Evolutionary conservation across 2,329 filamentous ascomycete genomes (phyloP).

Genomic region (Hypoxylon sp.): DNA sequence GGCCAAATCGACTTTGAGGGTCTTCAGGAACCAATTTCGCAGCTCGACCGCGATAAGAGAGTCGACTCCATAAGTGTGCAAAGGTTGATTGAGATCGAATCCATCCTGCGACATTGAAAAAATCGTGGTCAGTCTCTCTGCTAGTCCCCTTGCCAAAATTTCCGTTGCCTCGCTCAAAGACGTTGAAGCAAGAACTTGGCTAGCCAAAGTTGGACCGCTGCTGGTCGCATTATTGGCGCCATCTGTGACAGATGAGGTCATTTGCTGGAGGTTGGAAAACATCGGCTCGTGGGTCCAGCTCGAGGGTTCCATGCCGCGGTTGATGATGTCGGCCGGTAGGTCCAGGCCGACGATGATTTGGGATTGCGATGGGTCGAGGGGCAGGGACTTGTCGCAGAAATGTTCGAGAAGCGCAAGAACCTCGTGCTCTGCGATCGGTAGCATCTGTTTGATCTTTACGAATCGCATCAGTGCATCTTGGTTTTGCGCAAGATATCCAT

Average conservation of each 20-base stretch:
- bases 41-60: conserved; percentile 2
- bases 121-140: neutral
- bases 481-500: neutral
- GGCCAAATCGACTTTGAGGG: neutral
- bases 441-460: conserved; percentile 1
- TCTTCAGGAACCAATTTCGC: conserved; percentile 1
- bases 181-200: neutral
- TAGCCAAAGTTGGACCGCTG: neutral
- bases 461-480: neutral
- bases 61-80: conserved; percentile 1
- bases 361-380: neutral
- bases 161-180: neutral
- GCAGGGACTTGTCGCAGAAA: neutral
- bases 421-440: neutral
- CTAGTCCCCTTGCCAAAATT: neutral
- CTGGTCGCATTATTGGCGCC: neutral
- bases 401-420: neutral
- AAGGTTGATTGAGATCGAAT: neutral
- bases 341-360: neutral
- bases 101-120: neutral
- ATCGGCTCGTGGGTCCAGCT: neutral
- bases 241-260: neutral
- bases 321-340: neutral
- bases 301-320: conserved; percentile 1
- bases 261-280: neutral